Percentiles rank a stretch among this genome's conserved stretches.
phyloP scores from a whole-genome alignment of 2,329 filamentous ascomycete genomes.

The Trichoderma atroviride region DNA sequence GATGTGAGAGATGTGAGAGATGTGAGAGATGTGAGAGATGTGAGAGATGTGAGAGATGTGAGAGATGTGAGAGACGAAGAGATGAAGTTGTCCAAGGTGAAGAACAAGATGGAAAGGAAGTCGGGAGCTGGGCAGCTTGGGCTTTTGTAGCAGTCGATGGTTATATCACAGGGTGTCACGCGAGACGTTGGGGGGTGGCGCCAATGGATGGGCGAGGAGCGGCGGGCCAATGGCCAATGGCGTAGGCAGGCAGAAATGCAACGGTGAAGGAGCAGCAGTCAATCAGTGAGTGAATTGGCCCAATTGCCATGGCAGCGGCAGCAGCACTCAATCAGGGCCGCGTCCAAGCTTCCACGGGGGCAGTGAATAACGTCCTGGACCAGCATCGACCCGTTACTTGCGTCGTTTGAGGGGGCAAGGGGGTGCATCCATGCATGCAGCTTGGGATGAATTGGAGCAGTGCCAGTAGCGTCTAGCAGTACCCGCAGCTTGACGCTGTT shows the following conservation, averaged over 20 bases:
- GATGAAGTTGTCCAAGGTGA: not conserved
- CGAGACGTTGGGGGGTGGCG: conserved; percentile 30
- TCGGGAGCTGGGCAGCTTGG: conserved; percentile 15
- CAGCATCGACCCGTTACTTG: not conserved
- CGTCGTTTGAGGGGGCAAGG: not conserved
- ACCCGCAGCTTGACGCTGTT: not conserved
- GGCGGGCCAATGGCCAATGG: conserved; percentile 24
- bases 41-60: not conserved
- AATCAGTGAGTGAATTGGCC: not conserved
- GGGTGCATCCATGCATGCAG: not conserved
- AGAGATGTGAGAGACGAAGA: not conserved
- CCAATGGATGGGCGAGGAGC: conserved; percentile 5
- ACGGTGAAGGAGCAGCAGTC: not conserved
- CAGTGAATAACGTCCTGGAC: not conserved
- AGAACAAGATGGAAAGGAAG: not conserved
- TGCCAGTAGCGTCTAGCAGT: no score
- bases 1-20: not conserved
- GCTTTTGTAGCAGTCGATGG: conserved; percentile 16
- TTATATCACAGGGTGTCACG: conserved; percentile 32
- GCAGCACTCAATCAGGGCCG: not conserved
- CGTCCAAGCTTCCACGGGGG: not conserved
- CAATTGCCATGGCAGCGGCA: not conserved
- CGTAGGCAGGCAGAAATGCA: conserved; percentile 6
- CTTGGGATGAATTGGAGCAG: not conserved
- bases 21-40: not conserved